Evolutionary conservation across 192 early-diverging fungal genomes (phyloP), one percentile per base, ranked within the genome.

Genomic region (Coemansia umbellata): DNA sequence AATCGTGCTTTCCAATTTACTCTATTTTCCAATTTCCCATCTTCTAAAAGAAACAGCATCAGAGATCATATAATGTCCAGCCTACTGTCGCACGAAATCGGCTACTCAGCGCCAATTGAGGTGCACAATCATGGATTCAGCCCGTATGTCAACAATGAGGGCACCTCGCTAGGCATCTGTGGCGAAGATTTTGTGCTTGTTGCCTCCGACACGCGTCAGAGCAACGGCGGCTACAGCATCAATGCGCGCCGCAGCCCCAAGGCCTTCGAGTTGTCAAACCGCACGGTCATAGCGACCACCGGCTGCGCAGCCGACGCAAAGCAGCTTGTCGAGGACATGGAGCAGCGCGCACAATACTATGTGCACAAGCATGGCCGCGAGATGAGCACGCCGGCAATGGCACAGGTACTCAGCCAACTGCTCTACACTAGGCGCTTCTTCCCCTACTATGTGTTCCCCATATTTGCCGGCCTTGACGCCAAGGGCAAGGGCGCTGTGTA

Each of bases 141-240:
- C 30, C 93, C 94, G 30, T 96, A 98, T 78, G 92, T 87, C 9
- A 88, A 94, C 78, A 98, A 88, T 53, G 85, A 83, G 37, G 88
- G 93, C 31, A 93, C 91, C 0, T 80, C 87, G 50, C 62, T 96
- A 37, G 91, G 91, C 27, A 91, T 99, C 73, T 90, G 93, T n/a
- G 97, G 97, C 18, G 77, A 88, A 22, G 94, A 97, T 80, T 99
- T 88, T 61, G 89, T 87, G 60, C 67, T 98, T 5, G 78, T 99
- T 8, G 97, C 94, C n/a, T 85, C 88, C 6, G 95, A 99, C 74
- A 94, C 97, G 5, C 89, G 95, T 37, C 91, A 95, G 70, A 92
- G 89, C 63, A 86, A 89, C 67, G 93, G 92, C 27, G 44, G 51
- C 17, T 98, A 95, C 82, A 81, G 63, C 58, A 97, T 99, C 80